Percentiles rank a stretch among this genome's conserved stretches.
Conservation (phyloP, 345 rosid species). For the Euphorbia peplus region DNA sequence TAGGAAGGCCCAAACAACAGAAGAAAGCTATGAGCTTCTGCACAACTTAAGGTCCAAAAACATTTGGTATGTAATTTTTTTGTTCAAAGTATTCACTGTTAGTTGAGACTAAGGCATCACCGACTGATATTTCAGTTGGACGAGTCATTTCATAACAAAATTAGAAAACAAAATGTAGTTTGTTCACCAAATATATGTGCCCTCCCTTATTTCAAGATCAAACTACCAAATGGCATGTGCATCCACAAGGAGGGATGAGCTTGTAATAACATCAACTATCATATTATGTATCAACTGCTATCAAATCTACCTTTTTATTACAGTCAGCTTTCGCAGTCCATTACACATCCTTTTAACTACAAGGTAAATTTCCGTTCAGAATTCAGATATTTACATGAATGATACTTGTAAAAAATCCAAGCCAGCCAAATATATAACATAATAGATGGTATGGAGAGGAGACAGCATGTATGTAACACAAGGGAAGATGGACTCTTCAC, state of each 20-base stretch:
- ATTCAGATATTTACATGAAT: conserved; percentile 26
- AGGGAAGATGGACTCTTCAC: background rate
- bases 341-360: background rate
- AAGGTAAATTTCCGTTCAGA: background rate
- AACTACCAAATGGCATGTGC: too few species aligned
- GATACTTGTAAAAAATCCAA: background rate
- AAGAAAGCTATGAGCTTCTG: too few species aligned
- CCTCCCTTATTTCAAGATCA: too few species aligned
- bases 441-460: background rate
- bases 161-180: too few species aligned
- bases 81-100: too few species aligned
- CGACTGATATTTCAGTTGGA: too few species aligned
- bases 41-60: too few species aligned
- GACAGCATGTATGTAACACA: background rate
- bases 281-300: background rate
- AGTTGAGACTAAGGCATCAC: too few species aligned
- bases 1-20: too few species aligned
- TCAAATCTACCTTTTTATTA: background rate
- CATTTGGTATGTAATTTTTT: too few species aligned
- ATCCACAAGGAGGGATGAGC: background rate
- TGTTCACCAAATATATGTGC: too few species aligned
- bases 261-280: background rate
- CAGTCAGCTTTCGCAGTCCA: background rate
- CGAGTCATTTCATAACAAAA: too few species aligned
- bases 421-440: background rate